These are phyloP conservation scores for Picea glauca DNA, from an alignment of 75 land plant genomes.

Conservation along the genomic window DNA sequence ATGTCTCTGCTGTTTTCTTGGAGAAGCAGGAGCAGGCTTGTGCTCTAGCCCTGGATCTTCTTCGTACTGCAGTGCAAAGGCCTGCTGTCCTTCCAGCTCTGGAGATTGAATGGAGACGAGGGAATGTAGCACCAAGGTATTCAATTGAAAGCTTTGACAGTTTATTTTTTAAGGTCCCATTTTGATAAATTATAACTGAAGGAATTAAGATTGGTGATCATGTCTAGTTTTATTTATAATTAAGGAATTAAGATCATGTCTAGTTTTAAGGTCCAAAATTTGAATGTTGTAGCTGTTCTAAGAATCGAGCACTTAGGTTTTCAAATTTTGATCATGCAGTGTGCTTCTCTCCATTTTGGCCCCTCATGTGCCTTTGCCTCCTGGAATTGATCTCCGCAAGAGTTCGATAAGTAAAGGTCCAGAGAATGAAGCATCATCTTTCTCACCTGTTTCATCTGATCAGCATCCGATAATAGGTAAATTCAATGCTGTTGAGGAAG, in stretches of 20 bases:
- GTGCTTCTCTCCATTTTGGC: constrained; percentile 83
- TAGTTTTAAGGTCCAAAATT: no score
- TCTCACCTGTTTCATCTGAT: constrained; percentile 16
- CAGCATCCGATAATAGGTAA: neutral
- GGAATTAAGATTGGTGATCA: no score
- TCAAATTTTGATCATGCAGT: constrained; percentile 37
- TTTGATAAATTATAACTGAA: no score
- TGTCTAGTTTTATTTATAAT: no score
- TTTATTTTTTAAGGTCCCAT: no score
- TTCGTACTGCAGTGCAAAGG: constrained; percentile 58
- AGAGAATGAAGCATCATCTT: constrained; percentile 20
- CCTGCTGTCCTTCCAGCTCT: constrained; percentile 79
- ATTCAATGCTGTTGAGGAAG: constrained; percentile 25
- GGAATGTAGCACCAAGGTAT: constrained; percentile 84
- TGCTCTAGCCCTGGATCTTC: constrained; percentile 64
- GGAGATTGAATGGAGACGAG: constrained; percentile 87
- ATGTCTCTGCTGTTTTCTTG: constrained; percentile 42
- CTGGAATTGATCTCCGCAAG: constrained; percentile 60
- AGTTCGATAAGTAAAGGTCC: constrained; percentile 15
- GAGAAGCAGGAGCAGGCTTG: constrained; percentile 63
- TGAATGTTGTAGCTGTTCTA: no score
- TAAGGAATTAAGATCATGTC: no score
- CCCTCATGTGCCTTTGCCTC: constrained; percentile 71
- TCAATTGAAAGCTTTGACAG: neutral
- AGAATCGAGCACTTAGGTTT: no score